Base-by-base conservation (phyloP, 495 filamentous ascomycete genomes). In the Alectoria sarmentosa region DNA sequence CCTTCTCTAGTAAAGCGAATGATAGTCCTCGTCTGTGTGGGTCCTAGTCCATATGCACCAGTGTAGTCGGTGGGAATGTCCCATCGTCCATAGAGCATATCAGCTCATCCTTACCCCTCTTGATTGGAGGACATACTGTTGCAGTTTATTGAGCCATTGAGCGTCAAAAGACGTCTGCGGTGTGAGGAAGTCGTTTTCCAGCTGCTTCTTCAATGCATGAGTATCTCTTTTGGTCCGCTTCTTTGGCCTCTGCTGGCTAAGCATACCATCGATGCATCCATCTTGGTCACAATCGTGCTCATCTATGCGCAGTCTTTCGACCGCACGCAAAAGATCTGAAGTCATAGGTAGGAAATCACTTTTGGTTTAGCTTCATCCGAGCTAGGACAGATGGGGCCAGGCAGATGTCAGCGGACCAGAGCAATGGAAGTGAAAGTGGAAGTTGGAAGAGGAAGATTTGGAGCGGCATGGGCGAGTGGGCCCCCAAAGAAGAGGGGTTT, bases 1-100 rank as follows among this genome's bases (percentile, higher is more conserved):
- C 94, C 95, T 73, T 96, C 91, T 61, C 95, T 84, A 49, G 85
- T 86, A 75, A 98, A 98, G 57, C 94, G 88, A 61, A 90, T 94
- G 68, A 96, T 86, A 21, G 92, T 96, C 61, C 94, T 87, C 4
- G 91, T 90, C 76, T 98, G 95, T 0, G 92, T 96, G 21, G 91
- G 90, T 11, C 91, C 90, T 46, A 98, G 79, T 63, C 87, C 83
- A 76, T 96, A 96, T 28, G 97, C 82, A 59, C 89, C 84, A 23
- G 84, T 83, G 72, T 90, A 87, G 68, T 95, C 86, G 41, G 84
- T 82, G 15, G 90, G 80, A 54, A 83, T 78, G 63, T 96, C 90
- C 93, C 91, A 98, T 76, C 91, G 83, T 69, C 86, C 87, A 60
- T 26, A 62, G 32, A 57, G 60, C 62, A 60, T 42, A 61, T 74